Conservation (phyloP, 306 rosid species). For the Medicago arabica region DNA sequence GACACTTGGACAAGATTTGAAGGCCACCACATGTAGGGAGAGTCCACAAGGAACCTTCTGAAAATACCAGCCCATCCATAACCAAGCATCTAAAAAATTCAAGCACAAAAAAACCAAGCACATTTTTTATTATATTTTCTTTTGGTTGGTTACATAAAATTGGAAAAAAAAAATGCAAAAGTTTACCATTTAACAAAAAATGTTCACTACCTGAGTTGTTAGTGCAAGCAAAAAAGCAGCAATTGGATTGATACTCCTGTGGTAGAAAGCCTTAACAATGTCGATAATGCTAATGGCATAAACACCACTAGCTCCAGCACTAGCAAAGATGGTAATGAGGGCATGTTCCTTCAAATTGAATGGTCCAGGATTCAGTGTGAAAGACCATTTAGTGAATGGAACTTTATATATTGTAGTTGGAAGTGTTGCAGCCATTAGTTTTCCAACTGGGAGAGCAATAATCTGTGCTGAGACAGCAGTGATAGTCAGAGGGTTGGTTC, state of each 20-base stretch:
- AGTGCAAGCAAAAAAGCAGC: slow-evolving; percentile 72
- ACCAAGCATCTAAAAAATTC: slow-evolving; percentile 76
- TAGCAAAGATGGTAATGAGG: slow-evolving; percentile 80
- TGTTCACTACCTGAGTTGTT: slow-evolving; percentile 80
- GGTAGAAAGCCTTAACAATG: slow-evolving; percentile 85
- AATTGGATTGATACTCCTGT: slow-evolving; percentile 56
- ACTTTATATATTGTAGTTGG: slow-evolving; percentile 44
- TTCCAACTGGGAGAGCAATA: slow-evolving; percentile 71
- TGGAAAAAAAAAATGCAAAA: not conserved
- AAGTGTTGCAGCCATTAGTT: slow-evolving; percentile 81
- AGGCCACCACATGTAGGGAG: slow-evolving; percentile 99
- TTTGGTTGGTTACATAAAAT: not conserved
- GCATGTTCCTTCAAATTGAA: slow-evolving; percentile 85
- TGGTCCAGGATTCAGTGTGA: slow-evolving; percentile 84
- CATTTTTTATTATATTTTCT: not conserved
- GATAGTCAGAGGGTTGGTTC: slow-evolving; percentile 59
- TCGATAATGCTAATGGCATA: slow-evolving; percentile 77
- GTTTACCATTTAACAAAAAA: not conserved
- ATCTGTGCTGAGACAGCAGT: slow-evolving; percentile 79
- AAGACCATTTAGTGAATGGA: slow-evolving; percentile 63
- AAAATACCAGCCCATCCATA: slow-evolving; percentile 97
- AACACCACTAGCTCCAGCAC: slow-evolving; percentile 66
- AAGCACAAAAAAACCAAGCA: not conserved
- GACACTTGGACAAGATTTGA: slow-evolving; percentile 82
- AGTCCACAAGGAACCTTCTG: slow-evolving; percentile 80